Evolutionary conservation across 805 yeast genomes (phyloP).

Genomic region (Candida schatavii): DNA sequence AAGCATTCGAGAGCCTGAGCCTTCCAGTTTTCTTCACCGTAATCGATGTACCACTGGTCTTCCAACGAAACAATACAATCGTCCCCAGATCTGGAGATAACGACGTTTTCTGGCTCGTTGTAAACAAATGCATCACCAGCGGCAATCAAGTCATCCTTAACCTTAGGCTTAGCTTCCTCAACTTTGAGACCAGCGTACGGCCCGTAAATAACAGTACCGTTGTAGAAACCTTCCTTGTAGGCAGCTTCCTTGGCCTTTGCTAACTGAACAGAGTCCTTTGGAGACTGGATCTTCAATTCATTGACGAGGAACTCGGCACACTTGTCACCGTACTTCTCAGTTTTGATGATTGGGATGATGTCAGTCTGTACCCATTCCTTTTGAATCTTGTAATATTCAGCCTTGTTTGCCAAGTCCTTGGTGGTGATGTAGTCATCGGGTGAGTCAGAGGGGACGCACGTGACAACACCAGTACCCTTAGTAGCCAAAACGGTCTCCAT

Average conservation of each 20-base stretch:
- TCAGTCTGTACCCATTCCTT: constrained; percentile 82
- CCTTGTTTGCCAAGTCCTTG: constrained; percentile 78
- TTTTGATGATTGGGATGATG: constrained; percentile 68
- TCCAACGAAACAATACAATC: constrained; percentile 94
- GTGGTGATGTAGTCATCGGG: constrained; percentile 95
- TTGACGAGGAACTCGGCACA: constrained; percentile 84
- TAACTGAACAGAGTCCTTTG: constrained; percentile 83
- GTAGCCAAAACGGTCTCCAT: constrained; percentile 95
- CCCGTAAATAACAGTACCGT: constrained; percentile 80
- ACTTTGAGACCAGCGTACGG: constrained; percentile 85
- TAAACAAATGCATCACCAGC: constrained; percentile 81
- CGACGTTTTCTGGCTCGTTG: constrained; percentile 89
- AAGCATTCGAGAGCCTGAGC: constrained; percentile 76
- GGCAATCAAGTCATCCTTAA: constrained; percentile 75
- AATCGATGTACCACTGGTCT: constrained; percentile 98
- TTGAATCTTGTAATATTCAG: constrained; percentile 84
- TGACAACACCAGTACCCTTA: constrained; percentile 98
- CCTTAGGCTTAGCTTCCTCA: constrained; percentile 85
- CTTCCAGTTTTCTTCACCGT: constrained; percentile 94
- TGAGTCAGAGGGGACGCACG: constrained; percentile 98
- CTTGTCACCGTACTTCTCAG: constrained; percentile 83
- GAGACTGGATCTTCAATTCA: constrained; percentile 87
- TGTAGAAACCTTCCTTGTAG: constrained; percentile 94
- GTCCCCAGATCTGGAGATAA: constrained; percentile 94
- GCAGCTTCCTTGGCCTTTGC: constrained; percentile 93